Percentiles rank a stretch among this genome's conserved stretches.
These are phyloP conservation scores for Hyaloperonospora brassicae DNA, from an alignment of 352 stramenopile species.

Conservation along the genomic window DNA sequence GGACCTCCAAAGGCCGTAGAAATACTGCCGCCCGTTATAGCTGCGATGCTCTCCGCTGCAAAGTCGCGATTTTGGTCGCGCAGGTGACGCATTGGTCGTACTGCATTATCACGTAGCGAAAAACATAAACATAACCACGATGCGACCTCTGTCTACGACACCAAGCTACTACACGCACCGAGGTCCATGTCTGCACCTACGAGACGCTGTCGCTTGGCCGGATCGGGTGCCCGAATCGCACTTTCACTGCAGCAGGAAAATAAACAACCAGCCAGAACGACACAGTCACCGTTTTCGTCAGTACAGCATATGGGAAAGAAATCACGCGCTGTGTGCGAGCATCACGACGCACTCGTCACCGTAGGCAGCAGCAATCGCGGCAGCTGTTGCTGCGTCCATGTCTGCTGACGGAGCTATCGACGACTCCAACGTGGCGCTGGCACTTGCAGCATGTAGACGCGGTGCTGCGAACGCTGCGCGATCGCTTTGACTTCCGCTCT, in stretches of 20 bases:
- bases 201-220: slow-evolving; percentile 75
- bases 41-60: slow-evolving; percentile 70
- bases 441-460: slow-evolving; percentile 1
- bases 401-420: slow-evolving; percentile 6
- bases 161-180: slow-evolving; percentile 13
- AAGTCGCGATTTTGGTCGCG: slow-evolving; percentile 75
- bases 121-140: slow-evolving; percentile 3
- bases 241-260: slow-evolving; percentile 22
- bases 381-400: slow-evolving; percentile 29
- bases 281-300: no score
- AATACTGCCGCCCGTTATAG: slow-evolving; percentile 49
- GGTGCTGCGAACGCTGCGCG: slow-evolving; percentile 12
- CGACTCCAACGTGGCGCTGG: slow-evolving; percentile 3
- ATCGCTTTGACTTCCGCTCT: slow-evolving; percentile 43
- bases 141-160: neutral
- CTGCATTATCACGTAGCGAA: slow-evolving; percentile 9
- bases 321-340: neutral
- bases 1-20: slow-evolving; percentile 35
- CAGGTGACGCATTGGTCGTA: slow-evolving; percentile 44
- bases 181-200: slow-evolving; percentile 47
- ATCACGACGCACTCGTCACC: slow-evolving; percentile 29
- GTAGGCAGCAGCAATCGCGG: slow-evolving; percentile 25
- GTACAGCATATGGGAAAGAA: no score
- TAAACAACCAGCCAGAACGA: no score
- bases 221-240: slow-evolving; percentile 66